These are phyloP conservation scores for Macaranga tanarius DNA, from an alignment of 441 rosid genomes.

Conservation along the genomic window DNA sequence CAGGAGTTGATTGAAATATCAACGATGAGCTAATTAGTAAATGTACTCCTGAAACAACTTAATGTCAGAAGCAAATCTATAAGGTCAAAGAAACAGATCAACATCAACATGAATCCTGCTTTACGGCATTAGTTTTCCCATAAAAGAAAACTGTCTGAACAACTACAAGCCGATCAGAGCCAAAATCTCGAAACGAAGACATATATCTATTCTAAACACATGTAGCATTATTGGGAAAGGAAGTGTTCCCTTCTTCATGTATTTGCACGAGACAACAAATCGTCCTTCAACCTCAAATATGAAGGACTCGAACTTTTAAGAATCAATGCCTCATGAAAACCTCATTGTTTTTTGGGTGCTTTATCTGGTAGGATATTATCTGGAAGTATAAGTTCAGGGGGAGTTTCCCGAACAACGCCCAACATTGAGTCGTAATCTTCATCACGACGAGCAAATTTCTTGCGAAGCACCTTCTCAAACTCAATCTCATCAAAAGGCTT, in stretches of 20 bases:
- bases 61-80: background rate
- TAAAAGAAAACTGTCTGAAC: background rate
- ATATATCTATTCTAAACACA: slow-evolving; percentile 29
- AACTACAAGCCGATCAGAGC: background rate
- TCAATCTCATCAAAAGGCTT: slow-evolving; percentile 77
- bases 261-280: background rate
- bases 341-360: slow-evolving; percentile 54
- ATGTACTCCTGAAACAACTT: background rate
- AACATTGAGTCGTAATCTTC: slow-evolving; percentile 89
- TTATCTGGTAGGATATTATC: slow-evolving; percentile 53
- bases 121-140: background rate
- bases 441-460: slow-evolving; percentile 65
- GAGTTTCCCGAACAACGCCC: slow-evolving; percentile 80
- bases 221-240: slow-evolving; percentile 50
- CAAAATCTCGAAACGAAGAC: background rate
- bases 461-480: slow-evolving; percentile 86
- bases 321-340: slow-evolving; percentile 22
- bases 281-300: background rate
- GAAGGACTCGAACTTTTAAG: background rate
- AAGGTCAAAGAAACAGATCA: no score
- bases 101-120: background rate
- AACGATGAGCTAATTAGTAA: no score
- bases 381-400: slow-evolving; percentile 73
- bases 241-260: slow-evolving; percentile 28
- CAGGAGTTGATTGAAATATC: no score